phyloP scores from a whole-genome alignment of 257 asterid species.

The Ilex aquifolium region DNA sequence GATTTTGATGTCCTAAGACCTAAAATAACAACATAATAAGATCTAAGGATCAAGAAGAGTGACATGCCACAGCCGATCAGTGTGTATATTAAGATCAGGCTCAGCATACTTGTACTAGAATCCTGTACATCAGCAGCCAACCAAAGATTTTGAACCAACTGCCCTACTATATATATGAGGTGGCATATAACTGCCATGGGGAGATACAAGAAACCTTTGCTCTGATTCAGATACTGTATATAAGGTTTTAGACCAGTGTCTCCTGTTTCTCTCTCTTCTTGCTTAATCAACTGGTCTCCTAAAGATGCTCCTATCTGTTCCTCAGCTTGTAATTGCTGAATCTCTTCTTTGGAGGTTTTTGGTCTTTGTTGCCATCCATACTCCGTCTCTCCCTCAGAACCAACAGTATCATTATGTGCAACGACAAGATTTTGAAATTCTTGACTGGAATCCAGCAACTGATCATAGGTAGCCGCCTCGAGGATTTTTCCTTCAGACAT shows the following conservation, averaged over 20 bases:
- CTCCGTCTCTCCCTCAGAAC: constrained; percentile 37
- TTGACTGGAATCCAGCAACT: constrained; percentile 54
- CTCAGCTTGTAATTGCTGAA: constrained; percentile 31
- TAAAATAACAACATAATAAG: constrained; percentile 23
- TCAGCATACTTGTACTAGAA: constrained; percentile 18
- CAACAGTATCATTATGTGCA: constrained; percentile 66
- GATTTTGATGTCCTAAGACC: constrained; percentile 36
- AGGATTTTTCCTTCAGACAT: constrained; percentile 68
- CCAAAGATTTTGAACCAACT: constrained; percentile 37
- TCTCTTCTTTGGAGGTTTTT: constrained; percentile 30
- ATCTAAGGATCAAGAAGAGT: constrained; percentile 26
- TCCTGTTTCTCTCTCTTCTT: constrained; percentile 43
- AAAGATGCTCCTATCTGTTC: constrained; percentile 19
- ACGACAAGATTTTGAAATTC: constrained; percentile 61
- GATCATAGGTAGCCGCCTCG: constrained; percentile 51
- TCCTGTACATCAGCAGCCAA: constrained; percentile 39
- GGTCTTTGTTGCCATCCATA: constrained; percentile 7
- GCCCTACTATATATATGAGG: constrained; percentile 34
- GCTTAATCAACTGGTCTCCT: constrained; percentile 41
- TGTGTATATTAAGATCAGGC: constrained; percentile 26
- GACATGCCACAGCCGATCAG: constrained; percentile 30
- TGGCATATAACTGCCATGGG: constrained; percentile 26
- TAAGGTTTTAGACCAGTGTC: constrained; percentile 38
- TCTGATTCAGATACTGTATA: constrained; percentile 33
- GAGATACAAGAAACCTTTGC: constrained; percentile 34